Evolutionary conservation across 257 asterid genomes (phyloP).

Genomic region (Scutellaria galericulata): DNA sequence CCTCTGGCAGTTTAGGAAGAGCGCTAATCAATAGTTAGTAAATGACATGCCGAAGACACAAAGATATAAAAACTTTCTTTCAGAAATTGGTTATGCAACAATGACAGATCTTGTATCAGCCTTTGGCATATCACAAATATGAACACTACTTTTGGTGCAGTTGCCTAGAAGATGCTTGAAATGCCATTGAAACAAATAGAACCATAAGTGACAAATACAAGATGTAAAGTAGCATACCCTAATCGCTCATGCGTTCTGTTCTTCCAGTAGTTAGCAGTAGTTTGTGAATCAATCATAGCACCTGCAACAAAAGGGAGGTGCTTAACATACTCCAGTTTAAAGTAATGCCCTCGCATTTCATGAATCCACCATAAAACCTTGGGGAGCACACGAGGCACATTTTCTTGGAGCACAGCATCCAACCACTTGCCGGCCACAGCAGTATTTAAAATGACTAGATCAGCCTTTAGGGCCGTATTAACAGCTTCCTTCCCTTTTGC

Average conservation of each 20-base stretch:
- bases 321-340: constrained; percentile 92
- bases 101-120: neutral
- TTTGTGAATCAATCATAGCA: constrained; percentile 95
- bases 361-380: constrained; percentile 99
- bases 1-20: neutral
- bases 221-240: constrained; percentile 53
- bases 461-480: constrained; percentile 81
- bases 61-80: neutral
- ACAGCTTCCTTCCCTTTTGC: constrained; percentile 84
- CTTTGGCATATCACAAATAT: neutral
- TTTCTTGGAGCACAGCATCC: constrained; percentile 84
- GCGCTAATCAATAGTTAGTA: neutral
- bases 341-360: constrained; percentile 99
- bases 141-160: neutral
- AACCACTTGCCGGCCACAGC: constrained; percentile 99
- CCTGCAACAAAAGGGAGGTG: constrained; percentile 99
- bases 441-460: constrained; percentile 82
- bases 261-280: constrained; percentile 92
- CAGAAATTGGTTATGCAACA: neutral
- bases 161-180: constrained; percentile 15
- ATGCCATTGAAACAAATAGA: constrained; percentile 27
- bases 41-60: neutral
- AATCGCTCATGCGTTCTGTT: constrained; percentile 79
- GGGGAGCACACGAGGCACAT: constrained; percentile 77
- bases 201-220: neutral